Percentiles rank a stretch among this genome's conserved stretches.
Evolutionary conservation across 768 basidiomycete species (phyloP).

Genomic region (Nevesoporus exiguus): DNA sequence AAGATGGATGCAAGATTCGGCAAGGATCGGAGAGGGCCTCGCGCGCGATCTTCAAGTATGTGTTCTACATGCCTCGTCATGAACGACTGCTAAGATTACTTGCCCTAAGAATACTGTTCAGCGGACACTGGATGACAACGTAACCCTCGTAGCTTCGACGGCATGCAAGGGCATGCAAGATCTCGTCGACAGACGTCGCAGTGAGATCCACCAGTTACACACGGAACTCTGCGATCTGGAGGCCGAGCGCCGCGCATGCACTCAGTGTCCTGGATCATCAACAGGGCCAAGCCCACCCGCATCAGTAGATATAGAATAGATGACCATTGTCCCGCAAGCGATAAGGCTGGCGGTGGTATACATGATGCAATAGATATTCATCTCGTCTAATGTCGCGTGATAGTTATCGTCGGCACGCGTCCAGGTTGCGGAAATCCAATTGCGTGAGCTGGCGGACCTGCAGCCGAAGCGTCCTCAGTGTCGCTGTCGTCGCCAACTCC

Average conservation of each 20-base stretch:
- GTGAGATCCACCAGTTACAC: conserved; percentile 43
- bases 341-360: conserved; percentile 24
- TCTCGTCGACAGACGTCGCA: conserved; percentile 38
- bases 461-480: conserved; percentile 39
- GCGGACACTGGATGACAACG: conserved; percentile 47
- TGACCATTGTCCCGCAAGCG: conserved; percentile 2
- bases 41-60: conserved; percentile 62
- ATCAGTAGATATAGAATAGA: conserved; percentile 12
- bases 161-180: conserved; percentile 47
- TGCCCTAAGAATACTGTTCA: conserved; percentile 44
- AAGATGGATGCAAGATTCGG: conserved; percentile 68
- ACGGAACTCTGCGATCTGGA: conserved; percentile 43
- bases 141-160: conserved; percentile 47
- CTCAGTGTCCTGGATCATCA: conserved; percentile 10
- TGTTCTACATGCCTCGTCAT: background rate
- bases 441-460: conserved; percentile 2
- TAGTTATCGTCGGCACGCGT: conserved; percentile 27
- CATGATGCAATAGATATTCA: conserved; percentile 24
- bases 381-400: conserved; percentile 24
- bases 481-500: conserved; percentile 64
- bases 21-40: conserved; percentile 57
- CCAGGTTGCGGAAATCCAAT: conserved; percentile 2
- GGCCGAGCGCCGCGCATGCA: conserved; percentile 25
- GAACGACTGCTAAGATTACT: conserved; percentile 1
- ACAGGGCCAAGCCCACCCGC: background rate